Evolutionary conservation across 164 flowering plant genomes (phyloP).

Genomic region (Chimonanthus salicifolius): DNA sequence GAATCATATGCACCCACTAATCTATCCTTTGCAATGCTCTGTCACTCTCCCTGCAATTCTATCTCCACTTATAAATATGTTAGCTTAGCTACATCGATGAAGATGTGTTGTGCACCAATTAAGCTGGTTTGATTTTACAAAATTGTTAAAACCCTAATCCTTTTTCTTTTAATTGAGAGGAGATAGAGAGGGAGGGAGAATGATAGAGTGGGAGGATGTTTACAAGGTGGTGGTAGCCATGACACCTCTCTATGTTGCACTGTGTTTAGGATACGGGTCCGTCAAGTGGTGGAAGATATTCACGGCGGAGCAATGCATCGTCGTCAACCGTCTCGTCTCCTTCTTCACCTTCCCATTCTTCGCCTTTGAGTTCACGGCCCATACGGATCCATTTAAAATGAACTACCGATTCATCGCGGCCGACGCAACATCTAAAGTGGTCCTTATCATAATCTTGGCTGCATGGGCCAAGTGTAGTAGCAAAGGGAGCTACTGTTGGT

Average conservation of each 20-base stretch:
- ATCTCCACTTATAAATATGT: conserved; percentile 8
- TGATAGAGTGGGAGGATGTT: conserved; percentile 43
- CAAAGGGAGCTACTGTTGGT: conserved; percentile 60
- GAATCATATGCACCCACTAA: conserved; percentile 17
- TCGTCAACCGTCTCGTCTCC: conserved; percentile 52
- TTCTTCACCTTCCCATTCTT: conserved; percentile 69
- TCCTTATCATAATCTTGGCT: conserved; percentile 38
- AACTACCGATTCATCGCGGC: conserved; percentile 52
- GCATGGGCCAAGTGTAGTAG: conserved; percentile 58
- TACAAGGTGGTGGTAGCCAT: conserved; percentile 47
- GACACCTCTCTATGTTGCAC: conserved; percentile 48
- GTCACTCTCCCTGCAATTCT: neutral
- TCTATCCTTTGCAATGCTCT: neutral
- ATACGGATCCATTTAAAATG: conserved; percentile 50
- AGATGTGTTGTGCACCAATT: neutral
- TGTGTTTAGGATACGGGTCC: conserved; percentile 45
- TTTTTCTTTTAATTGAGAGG: neutral
- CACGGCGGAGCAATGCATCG: conserved; percentile 47
- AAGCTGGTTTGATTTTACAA: too few species aligned
- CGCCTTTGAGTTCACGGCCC: conserved; percentile 53
- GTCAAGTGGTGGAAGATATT: conserved; percentile 59
- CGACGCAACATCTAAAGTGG: conserved; percentile 50
- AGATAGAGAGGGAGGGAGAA: conserved; percentile 4
- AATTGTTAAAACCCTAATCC: neutral
- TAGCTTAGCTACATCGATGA: too few species aligned